Evolutionary conservation across 345 rosid species (phyloP), one percentile per base, ranked within the genome.

Genomic region (Adansonia digitata): DNA sequence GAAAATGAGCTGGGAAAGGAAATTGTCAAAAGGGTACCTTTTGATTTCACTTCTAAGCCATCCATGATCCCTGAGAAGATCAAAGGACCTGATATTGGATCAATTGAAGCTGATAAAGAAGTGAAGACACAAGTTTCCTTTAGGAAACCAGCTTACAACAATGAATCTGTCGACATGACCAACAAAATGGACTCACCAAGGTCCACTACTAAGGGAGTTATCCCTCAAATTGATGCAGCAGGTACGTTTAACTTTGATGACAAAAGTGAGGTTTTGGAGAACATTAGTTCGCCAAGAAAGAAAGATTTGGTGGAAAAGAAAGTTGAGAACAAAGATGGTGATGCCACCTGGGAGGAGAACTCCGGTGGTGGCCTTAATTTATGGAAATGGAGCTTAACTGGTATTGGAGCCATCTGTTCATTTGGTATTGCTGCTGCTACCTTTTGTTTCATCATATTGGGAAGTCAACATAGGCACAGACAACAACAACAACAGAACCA

Each of bases 361-460:
- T 51, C 69, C 31, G 80, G 81, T 17, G 89, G 80, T 15, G 89
- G 88, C 22, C 51, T 88, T 81, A 89, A 90, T 62, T 17, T 94
- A 0, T 89, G 98, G 97, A 93, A 91, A 77, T 81, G 85, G 93
- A 84, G 98, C 82, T 82, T 90, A 40, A 89, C 82, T 55, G 97
- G 99, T 56, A 83, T 95, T 72, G 96, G 98, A 77, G 92, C 99
- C 7, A 84, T 95, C 57, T 95, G 98, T 69, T 89, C 98, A 2
- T 91, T 95, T 22, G 98, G 98, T n/a, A 84, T 88, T 74, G 98
- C 99, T 56, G 98, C 98, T 20, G 97, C 94, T 53, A 89, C 97
- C n/a, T 69, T 91, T 7, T 90, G 92, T 67, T 81, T 90, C 71
- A 66, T 92, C 80, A 74, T 92, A 37, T 46, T 91, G 22, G 93